A percentile compares a stretch with the other conserved stretches of the same genome.
Evolutionary conservation across 306 rosid genomes (phyloP).

Genomic region (Gleditsia sinensis): DNA sequence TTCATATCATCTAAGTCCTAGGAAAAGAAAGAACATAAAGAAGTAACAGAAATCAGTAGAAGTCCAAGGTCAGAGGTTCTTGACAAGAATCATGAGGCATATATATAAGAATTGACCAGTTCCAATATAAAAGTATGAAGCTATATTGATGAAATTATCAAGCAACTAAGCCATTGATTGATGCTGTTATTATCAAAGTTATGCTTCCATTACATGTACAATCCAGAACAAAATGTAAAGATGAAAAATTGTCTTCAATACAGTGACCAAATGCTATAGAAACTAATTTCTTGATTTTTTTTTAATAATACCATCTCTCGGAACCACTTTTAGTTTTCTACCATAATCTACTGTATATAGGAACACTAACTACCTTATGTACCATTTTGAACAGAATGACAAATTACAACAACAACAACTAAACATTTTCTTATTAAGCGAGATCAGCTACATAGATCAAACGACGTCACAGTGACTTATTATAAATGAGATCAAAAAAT

Average conservation of each 20-base stretch:
- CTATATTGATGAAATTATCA: conserved; percentile 5
- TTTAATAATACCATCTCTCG: not conserved
- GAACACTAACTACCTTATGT: not conserved
- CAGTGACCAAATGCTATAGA: not conserved
- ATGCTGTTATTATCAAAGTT: not conserved
- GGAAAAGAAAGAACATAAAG: conserved; percentile 8
- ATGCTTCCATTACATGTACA: conserved; percentile 3
- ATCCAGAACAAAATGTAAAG: not conserved
- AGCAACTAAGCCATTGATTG: not conserved
- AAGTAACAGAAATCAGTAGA: conserved; percentile 26
- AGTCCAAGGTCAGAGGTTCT: not conserved
- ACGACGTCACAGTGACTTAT: too few relatives aligned
- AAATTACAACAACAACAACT: too few relatives aligned
- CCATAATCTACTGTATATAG: not conserved
- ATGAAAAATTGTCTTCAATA: not conserved
- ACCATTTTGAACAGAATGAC: not conserved
- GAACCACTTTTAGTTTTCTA: not conserved
- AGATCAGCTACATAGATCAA: too few relatives aligned
- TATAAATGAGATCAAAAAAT: too few relatives aligned
- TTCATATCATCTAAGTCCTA: conserved; percentile 99
- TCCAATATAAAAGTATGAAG: not conserved
- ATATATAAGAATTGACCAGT: conserved; percentile 1
- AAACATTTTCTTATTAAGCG: too few relatives aligned
- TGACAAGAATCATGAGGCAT: conserved; percentile 15
- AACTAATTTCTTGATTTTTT: not conserved